Base-by-base conservation (phyloP, 2,329 filamentous ascomycete species). In the Emericellopsis atlantica region DNA sequence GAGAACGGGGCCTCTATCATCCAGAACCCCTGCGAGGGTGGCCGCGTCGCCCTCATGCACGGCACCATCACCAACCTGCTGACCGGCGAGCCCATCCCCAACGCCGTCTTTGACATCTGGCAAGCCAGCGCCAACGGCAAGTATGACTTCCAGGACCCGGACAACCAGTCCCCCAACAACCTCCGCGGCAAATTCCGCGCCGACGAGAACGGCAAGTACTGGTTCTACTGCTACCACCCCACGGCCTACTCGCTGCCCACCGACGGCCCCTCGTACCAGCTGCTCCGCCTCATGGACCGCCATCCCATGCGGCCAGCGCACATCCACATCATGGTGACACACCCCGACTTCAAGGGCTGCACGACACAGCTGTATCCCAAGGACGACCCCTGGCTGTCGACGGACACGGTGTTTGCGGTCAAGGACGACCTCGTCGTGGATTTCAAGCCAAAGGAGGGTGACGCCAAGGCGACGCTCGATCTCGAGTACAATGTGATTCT, bases 281-380 rank as follows among this genome's bases (percentile, higher is more conserved):
- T 70, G 15, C 54, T 70, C 41, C 52, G 50, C 44, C 55, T 68
- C 44, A 66, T 70, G 67, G 66, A 66, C 39, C 57, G 67, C 12
- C 66, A 70, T 44, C 63, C 66, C 29, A 68, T 66, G 60, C 60
- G 67, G 16, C 67, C 67, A 36, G 67, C 67, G 14, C 67, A 70
- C 49, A 69, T 70, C 41, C 67, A 70, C 56, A 67, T 69, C 50
- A 70, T 69, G 66, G 66, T 71, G 44, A 74, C 74, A 4, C 70
- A 73, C 43, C 69, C 70, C n/a, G 76, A 77, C 4, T 84, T 82
- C 66, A 81, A 79, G 54, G 67, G 79, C 67, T 49, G 85, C 44
- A 83, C 81, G 1, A 87, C 84, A 1, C 84, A 89, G 58, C 79
- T 89, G 40, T 89, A 87, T 56, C 81, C 85, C 58, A 70, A 70